Evolutionary conservation across 495 filamentous ascomycete genomes (phyloP), one percentile per base, ranked within the genome.

Genomic region (Penicillium fimorum): DNA sequence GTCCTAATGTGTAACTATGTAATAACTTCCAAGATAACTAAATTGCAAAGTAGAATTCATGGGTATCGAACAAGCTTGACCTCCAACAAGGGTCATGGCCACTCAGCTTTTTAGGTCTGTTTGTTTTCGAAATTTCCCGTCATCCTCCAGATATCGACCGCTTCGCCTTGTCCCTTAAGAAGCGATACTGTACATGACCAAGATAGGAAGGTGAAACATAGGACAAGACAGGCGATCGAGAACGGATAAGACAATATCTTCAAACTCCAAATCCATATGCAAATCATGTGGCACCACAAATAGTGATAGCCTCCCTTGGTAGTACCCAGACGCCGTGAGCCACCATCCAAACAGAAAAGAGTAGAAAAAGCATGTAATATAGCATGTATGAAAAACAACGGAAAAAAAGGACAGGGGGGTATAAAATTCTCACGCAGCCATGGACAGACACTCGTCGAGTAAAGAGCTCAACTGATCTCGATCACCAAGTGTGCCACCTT

Each of bases 401-500:
- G 38, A 42, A 10, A 41, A 53, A 54, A 38, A 59, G 57, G 38
- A 56, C 47, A 24, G 30, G n/a, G 13, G 55, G 48, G 56, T 48
- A 50, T 57, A 51, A 64, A 61, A 54, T 48, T 45, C 30, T 76
- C 64, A 80, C 42, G 77, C 69, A 50, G 76, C 76, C 68, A 81
- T 70, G 41, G 79, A 74, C 35, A 81, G 62, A 64, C 77, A 80
- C 49, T 79, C 79, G 47, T 96, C 92, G 54, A 97, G 71, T 44
- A 94, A 74, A 22, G 73, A 76, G 59, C 86, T 82, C 57, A 97
- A 71, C 25, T 84, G 78, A 45, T 81, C 76, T 29, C 79, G 76
- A 62, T 93, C 90, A 29, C 75, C 69, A 4, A 66, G 50, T 15
- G 79, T 80, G 25, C 82, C 85, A 5, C 91, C 92, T 59, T 90